Base-by-base conservation (phyloP, 306 rosid species). In the Ochetophila trinervis region DNA sequence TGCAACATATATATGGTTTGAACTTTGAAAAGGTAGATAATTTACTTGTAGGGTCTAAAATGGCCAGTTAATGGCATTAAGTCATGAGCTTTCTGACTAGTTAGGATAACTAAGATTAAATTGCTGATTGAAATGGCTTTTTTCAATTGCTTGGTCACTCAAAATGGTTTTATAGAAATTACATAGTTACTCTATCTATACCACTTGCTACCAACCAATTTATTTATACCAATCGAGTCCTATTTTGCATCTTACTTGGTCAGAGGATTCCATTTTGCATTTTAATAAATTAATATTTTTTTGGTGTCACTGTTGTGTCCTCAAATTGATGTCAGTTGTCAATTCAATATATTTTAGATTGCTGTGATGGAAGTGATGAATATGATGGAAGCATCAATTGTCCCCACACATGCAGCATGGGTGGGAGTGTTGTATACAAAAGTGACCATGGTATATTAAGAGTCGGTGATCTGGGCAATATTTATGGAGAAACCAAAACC, bases 331-430 rank as follows among this genome's bases (percentile, higher is more conserved):
- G 75, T 58, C 63, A 34, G 57, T 64, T 74, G 40, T 66, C 27
- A 42, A 53, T 78, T 37, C 49, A 67, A 71, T 56, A 22, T 71
- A n/a, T 42, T 47, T 71, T 76, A 91, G 97, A 91, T 86, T 91
- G 96, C 74, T 88, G 96, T 58, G 97, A 91, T 83, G 96, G 93
- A 76, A 86, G 86, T 59, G 98, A 92, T 62, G 98, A 89, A 76
- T 74, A 87, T 68, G 95, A 84, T 72, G 84, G 95, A 24, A 62
- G 35, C 27, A 53, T 84, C 75, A 73, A 55, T 27, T 89, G 96
- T 81, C 89, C 86, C 19, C 84, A 85, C 73, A 87, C 89, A 8
- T 89, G 98, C 63, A 76, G 85, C 74, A 89, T 85, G 93, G 96
- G 96, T 21, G 93, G 89, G 65, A 82, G 78, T 71, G n/a, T 81